A percentile compares a stretch with the other conserved stretches of the same genome.
Conservation (phyloP, 164 flowering plant genomes). For the Kingdonia uniflora region DNA sequence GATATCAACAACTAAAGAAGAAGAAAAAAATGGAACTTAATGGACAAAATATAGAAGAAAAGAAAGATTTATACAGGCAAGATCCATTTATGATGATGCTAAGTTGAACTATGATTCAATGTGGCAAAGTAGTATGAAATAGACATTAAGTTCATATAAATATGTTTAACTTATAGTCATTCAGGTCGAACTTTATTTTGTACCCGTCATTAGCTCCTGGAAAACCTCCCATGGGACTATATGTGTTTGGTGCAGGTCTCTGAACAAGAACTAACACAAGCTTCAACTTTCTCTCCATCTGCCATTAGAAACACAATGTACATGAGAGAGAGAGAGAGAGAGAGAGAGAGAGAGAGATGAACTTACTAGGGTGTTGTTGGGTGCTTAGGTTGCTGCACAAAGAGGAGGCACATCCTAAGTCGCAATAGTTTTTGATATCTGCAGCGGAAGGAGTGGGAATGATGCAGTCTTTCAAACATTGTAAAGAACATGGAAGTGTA, state of each 20-base stretch:
- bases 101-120: too few species aligned
- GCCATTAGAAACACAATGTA: neutral
- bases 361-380: constrained; percentile 24
- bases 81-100: too few species aligned
- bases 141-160: too few species aligned
- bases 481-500: constrained; percentile 10
- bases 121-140: too few species aligned
- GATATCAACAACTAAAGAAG: too few species aligned
- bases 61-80: too few species aligned
- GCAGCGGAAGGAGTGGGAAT: neutral
- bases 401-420: constrained; percentile 34
- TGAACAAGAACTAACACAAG: constrained; percentile 17
- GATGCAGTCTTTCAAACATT: constrained; percentile 18
- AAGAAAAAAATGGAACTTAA: too few species aligned
- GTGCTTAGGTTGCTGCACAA: constrained; percentile 34
- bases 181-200: too few species aligned
- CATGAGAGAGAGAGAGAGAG: neutral
- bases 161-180: too few species aligned
- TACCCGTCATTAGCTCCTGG: neutral
- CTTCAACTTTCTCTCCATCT: constrained; percentile 14
- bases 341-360: neutral
- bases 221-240: neutral
- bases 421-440: constrained; percentile 20
- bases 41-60: too few species aligned
- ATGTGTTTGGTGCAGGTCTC: constrained; percentile 8